Evolutionary conservation across 2,329 filamentous ascomycete genomes (phyloP).

Genomic region (Hypoxylon sp.): DNA sequence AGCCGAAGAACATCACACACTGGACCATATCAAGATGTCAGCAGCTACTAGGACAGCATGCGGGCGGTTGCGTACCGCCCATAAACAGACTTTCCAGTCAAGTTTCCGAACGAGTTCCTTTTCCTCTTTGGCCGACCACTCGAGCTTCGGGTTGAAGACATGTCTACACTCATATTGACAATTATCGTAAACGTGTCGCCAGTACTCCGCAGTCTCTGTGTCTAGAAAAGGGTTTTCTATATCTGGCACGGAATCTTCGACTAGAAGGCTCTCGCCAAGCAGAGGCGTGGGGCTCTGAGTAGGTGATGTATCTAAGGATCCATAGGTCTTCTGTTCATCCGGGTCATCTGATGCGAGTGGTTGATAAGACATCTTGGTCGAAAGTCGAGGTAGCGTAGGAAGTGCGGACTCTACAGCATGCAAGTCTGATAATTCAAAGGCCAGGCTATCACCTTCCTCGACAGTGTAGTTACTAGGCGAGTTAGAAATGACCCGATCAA

Average conservation of each 20-base stretch:
- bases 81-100: conserved; percentile 59
- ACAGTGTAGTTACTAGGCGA: conserved; percentile 19
- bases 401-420: conserved; percentile 16
- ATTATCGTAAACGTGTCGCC: conserved; percentile 55
- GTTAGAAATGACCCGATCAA: conserved; percentile 14
- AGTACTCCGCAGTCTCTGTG: conserved; percentile 52
- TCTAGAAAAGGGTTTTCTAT: conserved; percentile 54
- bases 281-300: conserved; percentile 31
- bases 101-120: conserved; percentile 65
- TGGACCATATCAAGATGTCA: conserved; percentile 46
- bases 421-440: conserved; percentile 39
- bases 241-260: conserved; percentile 29
- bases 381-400: conserved; percentile 23
- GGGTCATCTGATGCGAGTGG: conserved; percentile 41
- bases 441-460: conserved; percentile 7
- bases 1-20: conserved; percentile 73
- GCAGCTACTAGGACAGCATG: conserved; percentile 18
- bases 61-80: conserved; percentile 55
- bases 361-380: conserved; percentile 45
- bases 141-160: conserved; percentile 67
- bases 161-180: conserved; percentile 68
- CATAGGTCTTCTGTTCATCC: conserved; percentile 43
- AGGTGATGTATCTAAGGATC: conserved; percentile 36
- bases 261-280: conserved; percentile 25
- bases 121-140: conserved; percentile 69